phyloP scores from a whole-genome alignment of 768 basidiomycete genomes.

The Tylopilus plumbeoviolaceoides region DNA sequence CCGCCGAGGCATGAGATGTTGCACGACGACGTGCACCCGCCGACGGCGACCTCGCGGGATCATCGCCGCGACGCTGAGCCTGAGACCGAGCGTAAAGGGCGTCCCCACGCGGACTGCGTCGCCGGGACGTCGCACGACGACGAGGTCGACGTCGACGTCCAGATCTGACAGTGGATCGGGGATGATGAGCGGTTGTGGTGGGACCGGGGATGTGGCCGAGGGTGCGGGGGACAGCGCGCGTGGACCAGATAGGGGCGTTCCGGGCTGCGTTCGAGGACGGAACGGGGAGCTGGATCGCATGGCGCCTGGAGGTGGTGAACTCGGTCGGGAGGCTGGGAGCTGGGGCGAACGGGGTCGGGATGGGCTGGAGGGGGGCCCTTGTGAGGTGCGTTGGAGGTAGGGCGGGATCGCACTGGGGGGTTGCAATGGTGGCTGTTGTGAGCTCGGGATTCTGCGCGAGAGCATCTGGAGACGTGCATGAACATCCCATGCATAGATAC shows the following conservation, averaged over 20 bases:
- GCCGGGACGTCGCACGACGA: slow-evolving; percentile 48
- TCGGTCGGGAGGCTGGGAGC: slow-evolving; percentile 47
- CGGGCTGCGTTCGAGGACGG: slow-evolving; percentile 30
- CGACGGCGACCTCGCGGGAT: slow-evolving; percentile 34
- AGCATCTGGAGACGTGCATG: slow-evolving; percentile 46
- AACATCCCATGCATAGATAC: background rate
- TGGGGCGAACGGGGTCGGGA: slow-evolving; percentile 61
- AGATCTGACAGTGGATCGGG: slow-evolving; percentile 36
- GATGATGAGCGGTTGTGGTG: slow-evolving; percentile 19
- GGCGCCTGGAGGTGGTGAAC: slow-evolving; percentile 49
- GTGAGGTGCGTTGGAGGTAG: slow-evolving; percentile 60
- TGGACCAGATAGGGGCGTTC: slow-evolving; percentile 20
- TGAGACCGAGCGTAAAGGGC: slow-evolving; percentile 56
- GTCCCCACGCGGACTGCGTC: slow-evolving; percentile 45
- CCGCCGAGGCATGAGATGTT: slow-evolving; percentile 54
- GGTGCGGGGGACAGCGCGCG: slow-evolving; percentile 33
- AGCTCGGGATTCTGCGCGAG: slow-evolving; percentile 71
- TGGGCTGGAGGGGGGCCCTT: slow-evolving; percentile 34
- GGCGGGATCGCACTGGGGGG: slow-evolving; percentile 72
- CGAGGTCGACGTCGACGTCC: slow-evolving; percentile 55
- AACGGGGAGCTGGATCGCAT: slow-evolving; percentile 43
- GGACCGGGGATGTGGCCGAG: slow-evolving; percentile 17
- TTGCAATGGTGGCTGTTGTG: slow-evolving; percentile 35
- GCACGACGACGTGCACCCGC: slow-evolving; percentile 56
- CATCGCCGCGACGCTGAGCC: slow-evolving; percentile 47